Evolutionary conservation across 257 asterid genomes (phyloP).

Genomic region (Rehmannia glutinosa): DNA sequence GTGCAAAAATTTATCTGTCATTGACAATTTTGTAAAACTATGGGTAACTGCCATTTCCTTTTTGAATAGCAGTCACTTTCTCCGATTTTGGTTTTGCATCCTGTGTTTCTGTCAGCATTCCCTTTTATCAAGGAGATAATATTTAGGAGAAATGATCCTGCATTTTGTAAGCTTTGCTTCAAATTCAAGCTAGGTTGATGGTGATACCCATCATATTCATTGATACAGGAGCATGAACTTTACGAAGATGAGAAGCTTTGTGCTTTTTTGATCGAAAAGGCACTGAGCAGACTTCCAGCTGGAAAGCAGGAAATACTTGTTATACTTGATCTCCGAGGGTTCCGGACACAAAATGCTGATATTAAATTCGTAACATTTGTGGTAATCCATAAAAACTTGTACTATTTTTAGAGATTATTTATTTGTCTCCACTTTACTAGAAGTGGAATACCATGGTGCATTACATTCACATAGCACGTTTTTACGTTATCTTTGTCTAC

Average conservation of each 20-base stretch:
- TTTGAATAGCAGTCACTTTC: too few species aligned
- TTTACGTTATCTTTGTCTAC: conserved; percentile 1
- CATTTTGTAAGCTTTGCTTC: neutral
- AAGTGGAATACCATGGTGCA: neutral
- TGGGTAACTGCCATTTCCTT: too few species aligned
- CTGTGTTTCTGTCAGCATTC: too few species aligned
- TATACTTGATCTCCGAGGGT: conserved; percentile 72
- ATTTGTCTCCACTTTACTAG: neutral
- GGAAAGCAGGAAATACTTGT: conserved; percentile 68
- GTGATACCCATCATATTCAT: neutral
- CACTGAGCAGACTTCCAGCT: conserved; percentile 55
- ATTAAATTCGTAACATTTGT: conserved; percentile 73
- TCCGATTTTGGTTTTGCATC: too few species aligned
- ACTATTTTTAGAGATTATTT: neutral
- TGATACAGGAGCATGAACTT: conserved; percentile 40
- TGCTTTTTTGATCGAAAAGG: conserved; percentile 78
- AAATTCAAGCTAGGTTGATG: neutral
- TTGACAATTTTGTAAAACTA: too few species aligned
- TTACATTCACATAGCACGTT: neutral
- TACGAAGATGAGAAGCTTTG: conserved; percentile 79
- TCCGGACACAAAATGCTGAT: conserved; percentile 67
- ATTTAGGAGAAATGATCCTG: too few species aligned
- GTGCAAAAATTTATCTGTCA: too few species aligned
- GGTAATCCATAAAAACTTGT: conserved; percentile 38
- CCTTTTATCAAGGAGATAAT: too few species aligned